phyloP scores from a whole-genome alignment of 257 asterid species.

The Nemophila menziesii region DNA sequence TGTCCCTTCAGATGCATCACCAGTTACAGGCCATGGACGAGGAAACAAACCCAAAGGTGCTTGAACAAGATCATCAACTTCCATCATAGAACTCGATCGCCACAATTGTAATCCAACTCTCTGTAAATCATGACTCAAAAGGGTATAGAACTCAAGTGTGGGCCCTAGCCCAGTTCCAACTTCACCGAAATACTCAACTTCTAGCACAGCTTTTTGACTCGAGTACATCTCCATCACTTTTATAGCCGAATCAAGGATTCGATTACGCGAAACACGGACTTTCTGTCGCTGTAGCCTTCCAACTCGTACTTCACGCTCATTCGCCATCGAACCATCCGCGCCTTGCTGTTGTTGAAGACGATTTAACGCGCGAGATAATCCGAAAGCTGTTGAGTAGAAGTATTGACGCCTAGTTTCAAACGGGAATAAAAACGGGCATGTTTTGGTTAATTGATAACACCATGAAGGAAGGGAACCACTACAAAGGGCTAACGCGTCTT shows the following conservation, averaged over 20 bases:
- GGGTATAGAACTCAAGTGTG: conserved; percentile 91
- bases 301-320: conserved; percentile 78
- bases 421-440: conserved; percentile 95
- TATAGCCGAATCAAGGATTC: conserved; percentile 89
- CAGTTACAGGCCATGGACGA: conserved; percentile 72
- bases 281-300: conserved; percentile 93
- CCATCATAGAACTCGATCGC: conserved; percentile 60
- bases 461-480: conserved; percentile 95
- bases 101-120: conserved; percentile 79
- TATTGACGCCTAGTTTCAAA: conserved; percentile 97
- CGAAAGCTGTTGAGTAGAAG: conserved; percentile 96
- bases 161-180: conserved; percentile 99
- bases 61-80: conserved; percentile 54
- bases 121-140: conserved; percentile 89
- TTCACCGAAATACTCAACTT: conserved; percentile 98
- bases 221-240: conserved; percentile 99
- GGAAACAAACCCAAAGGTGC: conserved; percentile 94
- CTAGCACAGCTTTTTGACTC: conserved; percentile 96
- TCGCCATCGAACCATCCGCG: conserved; percentile 63
- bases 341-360: conserved; percentile 99
- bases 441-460: conserved; percentile 97
- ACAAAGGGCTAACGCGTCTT: conserved; percentile 95
- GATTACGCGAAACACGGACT: conserved; percentile 90
- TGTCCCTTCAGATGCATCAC: conserved; percentile 52
- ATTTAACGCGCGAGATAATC: conserved; percentile 83